Conservation (phyloP, 352 stramenopile species). For the Phytophthora hybrid region DNA sequence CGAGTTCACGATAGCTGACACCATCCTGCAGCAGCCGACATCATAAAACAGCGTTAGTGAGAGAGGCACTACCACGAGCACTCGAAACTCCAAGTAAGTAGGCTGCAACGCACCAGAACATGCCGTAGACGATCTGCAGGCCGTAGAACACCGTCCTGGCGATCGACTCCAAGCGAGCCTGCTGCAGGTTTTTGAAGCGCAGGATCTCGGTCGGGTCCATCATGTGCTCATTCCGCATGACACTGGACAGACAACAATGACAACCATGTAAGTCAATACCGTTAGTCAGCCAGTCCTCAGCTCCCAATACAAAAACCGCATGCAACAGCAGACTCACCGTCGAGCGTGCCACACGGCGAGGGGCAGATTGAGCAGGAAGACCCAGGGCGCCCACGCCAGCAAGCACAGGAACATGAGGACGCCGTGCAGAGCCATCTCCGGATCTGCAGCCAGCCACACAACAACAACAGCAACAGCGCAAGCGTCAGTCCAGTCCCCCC, state of each 20-base stretch:
- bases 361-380: conserved; percentile 84
- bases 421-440: conserved; percentile 84
- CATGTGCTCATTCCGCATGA: conserved; percentile 83
- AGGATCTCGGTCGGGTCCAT: conserved; percentile 89
- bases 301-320: too few relatives aligned
- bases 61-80: not conserved
- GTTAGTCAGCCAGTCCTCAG: not conserved
- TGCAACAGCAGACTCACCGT: conserved; percentile 46
- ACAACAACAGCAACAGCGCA: not conserved
- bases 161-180: conserved; percentile 81
- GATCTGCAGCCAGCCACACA: conserved; percentile 42
- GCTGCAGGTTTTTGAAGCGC: conserved; percentile 87
- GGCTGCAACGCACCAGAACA: conserved; percentile 78
- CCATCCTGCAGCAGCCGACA: conserved; percentile 66
- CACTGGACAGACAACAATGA: conserved; percentile 29
- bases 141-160: conserved; percentile 89
- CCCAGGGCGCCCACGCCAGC: conserved; percentile 75
- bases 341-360: conserved; percentile 79
- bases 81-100: too few relatives aligned
- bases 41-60: conserved; percentile 3
- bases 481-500: conserved; percentile 3
- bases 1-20: conserved; percentile 83
- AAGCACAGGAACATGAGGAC: conserved; percentile 81
- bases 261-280: not conserved
- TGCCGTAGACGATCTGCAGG: conserved; percentile 90